phyloP scores from a whole-genome alignment of 805 yeast genomes.

The Ogataea kodamae region DNA sequence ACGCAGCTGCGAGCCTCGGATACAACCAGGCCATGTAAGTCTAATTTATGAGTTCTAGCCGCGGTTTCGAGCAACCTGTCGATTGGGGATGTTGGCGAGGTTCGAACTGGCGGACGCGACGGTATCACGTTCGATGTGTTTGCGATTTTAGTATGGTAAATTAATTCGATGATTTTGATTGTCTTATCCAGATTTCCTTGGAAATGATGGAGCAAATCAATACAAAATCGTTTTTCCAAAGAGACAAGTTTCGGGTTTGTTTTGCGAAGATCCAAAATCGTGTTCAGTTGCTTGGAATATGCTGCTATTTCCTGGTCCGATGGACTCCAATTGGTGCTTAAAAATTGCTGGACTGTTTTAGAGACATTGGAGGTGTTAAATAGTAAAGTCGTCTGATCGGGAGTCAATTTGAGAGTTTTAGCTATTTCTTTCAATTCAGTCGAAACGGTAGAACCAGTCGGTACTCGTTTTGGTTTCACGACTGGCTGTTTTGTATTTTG shows the following conservation, averaged over 20 bases:
- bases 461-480: background rate
- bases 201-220: slow-evolving; percentile 5
- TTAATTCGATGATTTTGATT: background rate
- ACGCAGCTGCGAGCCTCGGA: slow-evolving; percentile 43
- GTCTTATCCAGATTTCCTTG: slow-evolving; percentile 4
- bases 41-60: slow-evolving; percentile 34
- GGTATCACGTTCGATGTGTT: background rate
- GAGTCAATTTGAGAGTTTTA: background rate
- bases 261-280: background rate
- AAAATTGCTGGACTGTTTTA: slow-evolving; percentile 1
- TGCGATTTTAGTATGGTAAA: slow-evolving; percentile 1
- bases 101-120: background rate
- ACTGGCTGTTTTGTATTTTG: background rate
- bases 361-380: background rate
- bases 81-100: background rate
- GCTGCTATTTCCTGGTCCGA: slow-evolving; percentile 1
- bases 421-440: background rate
- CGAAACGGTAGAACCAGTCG: background rate
- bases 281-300: slow-evolving; percentile 1
- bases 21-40: slow-evolving; percentile 55
- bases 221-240: slow-evolving; percentile 5
- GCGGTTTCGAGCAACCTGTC: slow-evolving; percentile 14
- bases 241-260: slow-evolving; percentile 2
- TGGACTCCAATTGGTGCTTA: slow-evolving; percentile 6
- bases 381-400: background rate